Conservation (phyloP, 2,329 filamentous ascomycete species). For the Hypocrella siamensis region DNA sequence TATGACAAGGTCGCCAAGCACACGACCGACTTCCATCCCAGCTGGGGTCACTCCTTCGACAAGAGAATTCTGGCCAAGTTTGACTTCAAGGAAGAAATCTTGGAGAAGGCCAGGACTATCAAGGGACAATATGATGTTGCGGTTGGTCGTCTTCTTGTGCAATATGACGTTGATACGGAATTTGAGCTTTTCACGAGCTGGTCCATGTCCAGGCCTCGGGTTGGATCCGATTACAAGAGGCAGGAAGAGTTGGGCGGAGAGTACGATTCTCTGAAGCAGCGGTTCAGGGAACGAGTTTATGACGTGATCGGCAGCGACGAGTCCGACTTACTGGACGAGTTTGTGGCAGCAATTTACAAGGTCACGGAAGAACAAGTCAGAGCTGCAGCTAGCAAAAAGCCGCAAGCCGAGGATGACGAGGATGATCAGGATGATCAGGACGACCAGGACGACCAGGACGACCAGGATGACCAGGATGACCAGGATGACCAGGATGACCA, state of each 20-base stretch:
- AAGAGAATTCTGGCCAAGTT: conserved; percentile 52
- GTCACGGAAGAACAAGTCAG: conserved; percentile 60
- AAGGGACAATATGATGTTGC: conserved; percentile 67
- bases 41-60: conserved; percentile 63
- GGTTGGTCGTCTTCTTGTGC: conserved; percentile 67
- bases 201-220: conserved; percentile 55
- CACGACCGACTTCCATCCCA: conserved; percentile 52
- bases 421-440: not conserved
- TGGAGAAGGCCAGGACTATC: conserved; percentile 45
- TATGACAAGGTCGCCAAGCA: conserved; percentile 54
- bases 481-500: conserved; percentile 12
- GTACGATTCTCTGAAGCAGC: conserved; percentile 47
- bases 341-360: conserved; percentile 78
- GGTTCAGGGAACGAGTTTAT: conserved; percentile 52
- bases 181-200: conserved; percentile 90
- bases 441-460: conserved; percentile 8
- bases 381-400: conserved; percentile 27
- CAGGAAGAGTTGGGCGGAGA: conserved; percentile 68
- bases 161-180: conserved; percentile 70
- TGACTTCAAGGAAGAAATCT: conserved; percentile 32
- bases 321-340: conserved; percentile 45
- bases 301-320: conserved; percentile 45
- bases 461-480: conserved; percentile 10
- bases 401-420: conserved; percentile 17
- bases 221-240: conserved; percentile 68